These are phyloP conservation scores for Zalerion maritima DNA, from an alignment of 495 filamentous ascomycete genomes.

Conservation along the genomic window DNA sequence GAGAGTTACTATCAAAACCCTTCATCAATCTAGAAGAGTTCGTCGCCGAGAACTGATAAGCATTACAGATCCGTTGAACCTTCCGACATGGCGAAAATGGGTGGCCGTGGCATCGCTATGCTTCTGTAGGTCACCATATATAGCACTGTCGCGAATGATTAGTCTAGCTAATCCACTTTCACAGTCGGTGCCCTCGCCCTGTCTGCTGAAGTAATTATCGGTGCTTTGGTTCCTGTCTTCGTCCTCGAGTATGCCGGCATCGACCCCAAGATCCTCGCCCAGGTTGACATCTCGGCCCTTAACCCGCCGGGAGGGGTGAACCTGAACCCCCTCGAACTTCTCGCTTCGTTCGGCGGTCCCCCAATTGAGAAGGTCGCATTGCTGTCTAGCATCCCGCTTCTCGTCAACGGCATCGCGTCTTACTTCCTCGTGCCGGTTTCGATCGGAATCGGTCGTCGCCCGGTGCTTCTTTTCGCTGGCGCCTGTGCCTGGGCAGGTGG, in stretches of 20 bases:
- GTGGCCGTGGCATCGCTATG: conserved; percentile 2
- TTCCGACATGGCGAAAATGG: conserved; percentile 5
- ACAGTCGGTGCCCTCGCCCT: conserved; percentile 2
- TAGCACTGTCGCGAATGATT: neutral
- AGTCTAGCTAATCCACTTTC: neutral
- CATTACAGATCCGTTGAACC: conserved; percentile 3
- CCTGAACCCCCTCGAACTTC: no score
- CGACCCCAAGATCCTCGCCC: conserved; percentile 2
- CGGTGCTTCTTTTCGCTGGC: conserved; percentile 2
- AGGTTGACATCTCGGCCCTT: conserved; percentile 1
- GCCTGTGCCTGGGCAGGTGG: conserved; percentile 3
- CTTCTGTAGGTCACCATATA: conserved; percentile 2
- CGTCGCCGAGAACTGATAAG: no score
- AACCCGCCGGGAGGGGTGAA: conserved; percentile 1
- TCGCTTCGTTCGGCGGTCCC: no score
- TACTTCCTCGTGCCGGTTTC: conserved; percentile 5
- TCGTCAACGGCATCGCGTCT: conserved; percentile 5
- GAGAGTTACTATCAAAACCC: no score
- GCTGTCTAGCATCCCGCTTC: conserved; percentile 3
- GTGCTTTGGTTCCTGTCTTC: conserved; percentile 3
- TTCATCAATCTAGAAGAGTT: no score
- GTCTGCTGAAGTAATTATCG: conserved; percentile 2
- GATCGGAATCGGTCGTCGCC: conserved; percentile 3
- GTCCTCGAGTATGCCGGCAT: conserved; percentile 5
- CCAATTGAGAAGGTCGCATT: conserved; percentile 3